Percentiles rank a stretch among this genome's conserved stretches.
Evolutionary conservation across 495 filamentous ascomycete genomes (phyloP).

Genomic region (Astrothelium macrocarpum): DNA sequence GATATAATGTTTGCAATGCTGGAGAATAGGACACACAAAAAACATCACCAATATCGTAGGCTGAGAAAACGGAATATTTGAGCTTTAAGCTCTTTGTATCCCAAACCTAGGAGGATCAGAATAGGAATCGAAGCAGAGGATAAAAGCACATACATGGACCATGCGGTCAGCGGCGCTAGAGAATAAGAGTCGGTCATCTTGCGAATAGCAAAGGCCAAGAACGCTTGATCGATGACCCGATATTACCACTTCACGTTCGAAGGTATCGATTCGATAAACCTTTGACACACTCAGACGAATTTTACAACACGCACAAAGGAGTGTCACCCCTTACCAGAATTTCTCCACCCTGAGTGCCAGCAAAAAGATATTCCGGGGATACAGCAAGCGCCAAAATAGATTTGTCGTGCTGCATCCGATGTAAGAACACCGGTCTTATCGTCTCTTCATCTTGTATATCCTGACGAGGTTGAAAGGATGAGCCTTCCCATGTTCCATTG

Average conservation of each 20-base stretch:
- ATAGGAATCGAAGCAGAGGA: constrained; percentile 32
- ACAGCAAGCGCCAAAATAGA: constrained; percentile 66
- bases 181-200: constrained; percentile 67
- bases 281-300: constrained; percentile 15
- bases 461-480: background rate
- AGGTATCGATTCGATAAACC: constrained; percentile 82
- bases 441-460: background rate
- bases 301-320: background rate
- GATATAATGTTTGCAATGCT: constrained; percentile 68
- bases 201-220: constrained; percentile 68
- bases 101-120: constrained; percentile 46
- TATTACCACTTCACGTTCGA: constrained; percentile 62
- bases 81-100: constrained; percentile 48
- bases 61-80: constrained; percentile 86
- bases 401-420: constrained; percentile 59
- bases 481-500: background rate
- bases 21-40: constrained; percentile 85
- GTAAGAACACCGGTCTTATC: constrained; percentile 45
- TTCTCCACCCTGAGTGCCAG: constrained; percentile 85
- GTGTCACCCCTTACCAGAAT: constrained; percentile 55
- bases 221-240: constrained; percentile 86
- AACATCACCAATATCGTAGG: constrained; percentile 90
- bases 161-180: constrained; percentile 91
- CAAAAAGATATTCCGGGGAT: constrained; percentile 57
- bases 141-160: constrained; percentile 59